Conservation (phyloP, 495 filamentous ascomycete genomes). For the Aspergillus ellipticus region DNA sequence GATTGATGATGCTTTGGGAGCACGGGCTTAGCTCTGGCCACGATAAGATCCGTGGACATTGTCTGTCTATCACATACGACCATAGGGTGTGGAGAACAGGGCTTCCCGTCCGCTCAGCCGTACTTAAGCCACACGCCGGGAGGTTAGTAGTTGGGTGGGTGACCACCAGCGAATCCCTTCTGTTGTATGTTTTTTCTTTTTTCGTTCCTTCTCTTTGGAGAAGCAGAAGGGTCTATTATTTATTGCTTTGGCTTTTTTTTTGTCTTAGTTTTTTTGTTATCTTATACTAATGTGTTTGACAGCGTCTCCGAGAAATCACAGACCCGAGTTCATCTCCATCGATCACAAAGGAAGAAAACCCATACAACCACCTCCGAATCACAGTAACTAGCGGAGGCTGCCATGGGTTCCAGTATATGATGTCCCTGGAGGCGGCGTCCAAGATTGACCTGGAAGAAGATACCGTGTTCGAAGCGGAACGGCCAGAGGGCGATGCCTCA, state of each 20-base stretch:
- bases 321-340: conserved; percentile 40
- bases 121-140: conserved; percentile 50
- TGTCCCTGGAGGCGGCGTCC: conserved; percentile 67
- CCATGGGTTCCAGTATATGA: conserved; percentile 96
- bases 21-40: neutral
- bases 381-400: conserved; percentile 90
- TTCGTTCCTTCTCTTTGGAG: conserved; percentile 16
- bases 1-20: neutral
- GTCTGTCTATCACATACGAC: conserved; percentile 36
- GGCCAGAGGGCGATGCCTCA: conserved; percentile 22
- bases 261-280: neutral
- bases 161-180: conserved; percentile 49
- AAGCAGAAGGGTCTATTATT: conserved; percentile 25
- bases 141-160: conserved; percentile 50
- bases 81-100: conserved; percentile 50
- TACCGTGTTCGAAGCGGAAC: conserved; percentile 52
- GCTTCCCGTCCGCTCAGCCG: conserved; percentile 49
- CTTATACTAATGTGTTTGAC: neutral
- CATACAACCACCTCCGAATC: conserved; percentile 79
- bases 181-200: conserved; percentile 44
- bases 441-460: conserved; percentile 71
- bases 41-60: conserved; percentile 12
- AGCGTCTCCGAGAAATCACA: conserved; percentile 66
- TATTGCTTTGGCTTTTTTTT: conserved; percentile 3
- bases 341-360: conserved; percentile 65